Base-by-base conservation (phyloP, 805 yeast genomes). In the Candida tibetensis region DNA sequence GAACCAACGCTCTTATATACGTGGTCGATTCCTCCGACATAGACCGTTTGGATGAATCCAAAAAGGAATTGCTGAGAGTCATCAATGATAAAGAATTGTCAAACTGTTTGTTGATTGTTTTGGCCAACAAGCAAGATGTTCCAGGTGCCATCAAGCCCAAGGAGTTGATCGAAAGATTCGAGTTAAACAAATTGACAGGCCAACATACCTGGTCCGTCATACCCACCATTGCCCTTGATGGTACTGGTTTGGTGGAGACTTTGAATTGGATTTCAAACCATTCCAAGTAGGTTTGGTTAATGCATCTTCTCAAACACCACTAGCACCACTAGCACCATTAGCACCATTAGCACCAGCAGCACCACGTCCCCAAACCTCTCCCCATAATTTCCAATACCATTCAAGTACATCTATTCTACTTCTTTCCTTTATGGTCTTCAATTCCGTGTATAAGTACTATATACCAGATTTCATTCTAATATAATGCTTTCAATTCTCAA, bases 51-150 rank as follows among this genome's bases (percentile, higher is more conserved):
- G 81, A 78, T 36, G 93, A 85, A 60, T 84, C 93, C 17, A 84
- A 82, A 48, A 76, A 71, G 46, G 96, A 88, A 58, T 69, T 90
- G 51, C 77, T 74, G 61, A 76, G 88, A 51, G 87, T 89, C 28
- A 76, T 89, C 44, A 75, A 78, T 50, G 96, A 89, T 62, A 80
- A 86, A 45, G 95, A 88, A 58, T 82, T 88, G 76, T 76, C 80
- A 51, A 81, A 82, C 44, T 89, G 91, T 48, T 72, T 85, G 44
- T 64, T 89, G 55, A 72, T 88, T 46, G 91, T 89, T 5, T 79
- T 88, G 68, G 96, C 96, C 40, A 89, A 89, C 64, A 86, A 86
- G 60, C 95, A 86, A 62, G 95, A 86, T 64, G 66, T 84, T 47
- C 75, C 77, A 12, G 77, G 76, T 28, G 81, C 91, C 32, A 66